Conservation (phyloP, 164 flowering plant species). For the Kingdonia uniflora region DNA sequence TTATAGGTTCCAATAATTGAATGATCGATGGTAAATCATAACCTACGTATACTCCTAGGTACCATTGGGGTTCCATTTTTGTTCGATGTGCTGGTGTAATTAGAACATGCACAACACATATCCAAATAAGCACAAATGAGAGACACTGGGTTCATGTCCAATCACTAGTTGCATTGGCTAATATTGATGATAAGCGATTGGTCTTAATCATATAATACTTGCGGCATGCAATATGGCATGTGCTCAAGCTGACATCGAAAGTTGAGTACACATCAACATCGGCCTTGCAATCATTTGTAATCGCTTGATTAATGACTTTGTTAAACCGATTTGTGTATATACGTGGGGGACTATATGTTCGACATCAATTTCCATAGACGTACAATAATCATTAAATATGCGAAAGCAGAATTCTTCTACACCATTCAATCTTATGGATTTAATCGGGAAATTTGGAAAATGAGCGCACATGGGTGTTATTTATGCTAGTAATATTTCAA, state of each 20-base stretch:
- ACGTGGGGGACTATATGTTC: slow-evolving; percentile 2
- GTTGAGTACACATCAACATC: background rate
- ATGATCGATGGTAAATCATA: too few species aligned
- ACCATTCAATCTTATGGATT: too few species aligned
- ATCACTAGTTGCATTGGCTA: too few species aligned
- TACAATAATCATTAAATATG: background rate
- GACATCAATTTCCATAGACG: background rate
- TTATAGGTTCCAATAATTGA: too few species aligned
- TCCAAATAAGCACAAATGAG: too few species aligned
- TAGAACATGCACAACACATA: background rate
- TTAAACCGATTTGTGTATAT: slow-evolving; percentile 3
- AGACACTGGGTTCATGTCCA: too few species aligned
- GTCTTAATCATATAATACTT: background rate
- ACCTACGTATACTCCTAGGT: slow-evolving; percentile 1
- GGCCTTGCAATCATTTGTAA: background rate
- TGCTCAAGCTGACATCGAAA: background rate
- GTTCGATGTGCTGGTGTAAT: background rate
- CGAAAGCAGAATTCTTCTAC: too few species aligned
- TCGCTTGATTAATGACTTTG: background rate
- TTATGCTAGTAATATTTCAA: background rate
- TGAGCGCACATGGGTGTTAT: too few species aligned
- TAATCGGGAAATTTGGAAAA: too few species aligned
- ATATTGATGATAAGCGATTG: too few species aligned
- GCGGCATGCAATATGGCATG: background rate
- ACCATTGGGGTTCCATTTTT: background rate